A percentile compares a stretch with the other conserved stretches of the same genome.
Conservation (phyloP, 768 basidiomycete genomes). For the Fomitopsis serialis region DNA sequence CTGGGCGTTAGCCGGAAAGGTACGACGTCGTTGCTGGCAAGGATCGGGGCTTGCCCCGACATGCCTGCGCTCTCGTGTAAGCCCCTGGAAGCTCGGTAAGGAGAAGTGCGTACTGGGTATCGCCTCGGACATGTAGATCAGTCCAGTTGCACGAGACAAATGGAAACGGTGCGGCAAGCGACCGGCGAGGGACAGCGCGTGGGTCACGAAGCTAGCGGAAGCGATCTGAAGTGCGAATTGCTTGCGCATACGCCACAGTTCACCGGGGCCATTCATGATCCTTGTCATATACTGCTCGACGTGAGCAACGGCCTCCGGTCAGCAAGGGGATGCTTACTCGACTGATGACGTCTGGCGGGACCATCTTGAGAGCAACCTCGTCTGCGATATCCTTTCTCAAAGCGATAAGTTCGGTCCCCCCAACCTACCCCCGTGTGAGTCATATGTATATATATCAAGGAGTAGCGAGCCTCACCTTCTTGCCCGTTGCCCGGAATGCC, state of each 20-base stretch:
- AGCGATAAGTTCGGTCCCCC: constrained; percentile 61
- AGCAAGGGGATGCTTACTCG: constrained; percentile 47
- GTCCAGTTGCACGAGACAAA: constrained; percentile 83
- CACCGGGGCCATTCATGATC: constrained; percentile 76
- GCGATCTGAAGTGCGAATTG: constrained; percentile 92
- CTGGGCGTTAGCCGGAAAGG: constrained; percentile 98
- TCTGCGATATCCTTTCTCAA: constrained; percentile 84
- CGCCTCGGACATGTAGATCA: constrained; percentile 90
- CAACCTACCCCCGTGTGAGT: constrained; percentile 26
- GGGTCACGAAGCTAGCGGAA: constrained; percentile 88
- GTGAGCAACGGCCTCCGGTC: background rate
- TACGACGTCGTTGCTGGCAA: constrained; percentile 79
- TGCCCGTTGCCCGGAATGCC: constrained; percentile 36
- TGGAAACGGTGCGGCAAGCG: constrained; percentile 83
- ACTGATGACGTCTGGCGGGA: constrained; percentile 83
- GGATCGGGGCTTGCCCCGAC: constrained; percentile 46
- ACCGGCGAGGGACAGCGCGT: constrained; percentile 76
- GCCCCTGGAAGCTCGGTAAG: background rate
- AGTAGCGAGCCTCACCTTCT: too few relatives aligned
- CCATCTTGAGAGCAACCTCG: constrained; percentile 80
- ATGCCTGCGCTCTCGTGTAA: constrained; percentile 15
- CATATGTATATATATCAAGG: background rate
- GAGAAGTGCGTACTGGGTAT: constrained; percentile 56
- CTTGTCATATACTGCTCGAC: constrained; percentile 79
- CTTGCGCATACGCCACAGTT: constrained; percentile 96